phyloP scores from a whole-genome alignment of 495 filamentous ascomycete species.

The Aspergillus sparsus region DNA sequence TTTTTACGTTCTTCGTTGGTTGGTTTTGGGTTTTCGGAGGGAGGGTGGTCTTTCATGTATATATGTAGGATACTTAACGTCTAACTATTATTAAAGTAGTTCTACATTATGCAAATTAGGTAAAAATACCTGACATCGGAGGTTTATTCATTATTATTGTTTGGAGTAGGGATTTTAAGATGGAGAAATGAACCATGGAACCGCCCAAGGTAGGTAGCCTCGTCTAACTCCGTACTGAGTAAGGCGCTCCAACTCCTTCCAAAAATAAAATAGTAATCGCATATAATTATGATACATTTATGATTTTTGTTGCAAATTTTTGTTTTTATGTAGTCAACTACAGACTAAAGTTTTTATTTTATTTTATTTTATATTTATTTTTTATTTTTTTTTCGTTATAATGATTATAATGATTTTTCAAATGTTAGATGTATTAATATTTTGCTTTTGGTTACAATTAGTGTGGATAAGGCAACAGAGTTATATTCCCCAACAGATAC shows the following conservation, averaged over 20 bases:
- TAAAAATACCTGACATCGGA: not conserved
- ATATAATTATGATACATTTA: not conserved
- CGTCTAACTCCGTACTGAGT: not conserved
- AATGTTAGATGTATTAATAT: not conserved
- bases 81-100: no score
- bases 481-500: not conserved
- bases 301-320: no score
- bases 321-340: not conserved
- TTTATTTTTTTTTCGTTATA: not conserved
- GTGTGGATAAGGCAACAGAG: not conserved
- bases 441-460: not conserved
- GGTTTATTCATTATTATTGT: not conserved
- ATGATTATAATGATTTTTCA: not conserved
- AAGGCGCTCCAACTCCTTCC: not conserved
- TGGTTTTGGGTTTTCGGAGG: no score
- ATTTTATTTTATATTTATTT: no score
- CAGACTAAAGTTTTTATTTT: no score
- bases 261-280: not conserved
- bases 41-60: no score
- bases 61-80: no score
- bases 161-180: no score
- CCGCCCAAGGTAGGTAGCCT: not conserved
- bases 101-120: not conserved
- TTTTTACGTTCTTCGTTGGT: no score
- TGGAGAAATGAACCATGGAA: conserved; percentile 14